A percentile compares a stretch with the other conserved stretches of the same genome.
These are phyloP conservation scores for Naganishia vaughanmartiniae DNA, from an alignment of 768 basidiomycete species.

Conservation along the genomic window DNA sequence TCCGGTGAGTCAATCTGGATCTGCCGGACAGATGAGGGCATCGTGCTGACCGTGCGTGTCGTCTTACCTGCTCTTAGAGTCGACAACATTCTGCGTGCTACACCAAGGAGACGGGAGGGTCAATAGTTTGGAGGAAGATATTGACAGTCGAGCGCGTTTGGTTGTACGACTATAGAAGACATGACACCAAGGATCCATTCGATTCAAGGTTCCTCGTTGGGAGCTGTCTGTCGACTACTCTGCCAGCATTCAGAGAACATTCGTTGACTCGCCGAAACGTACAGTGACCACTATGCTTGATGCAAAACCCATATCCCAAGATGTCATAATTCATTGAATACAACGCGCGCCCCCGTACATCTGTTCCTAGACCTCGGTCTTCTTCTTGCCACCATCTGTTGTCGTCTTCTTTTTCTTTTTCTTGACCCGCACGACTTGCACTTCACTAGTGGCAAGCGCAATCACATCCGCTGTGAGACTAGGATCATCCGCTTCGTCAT, in stretches of 20 bases:
- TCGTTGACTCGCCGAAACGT: too few relatives aligned
- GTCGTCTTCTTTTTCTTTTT: constrained; percentile 21
- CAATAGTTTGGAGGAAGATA: constrained; percentile 34
- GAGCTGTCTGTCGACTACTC: too few relatives aligned
- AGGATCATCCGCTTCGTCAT: constrained; percentile 6
- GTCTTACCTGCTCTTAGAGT: constrained; percentile 59
- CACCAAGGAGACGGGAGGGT: constrained; percentile 76
- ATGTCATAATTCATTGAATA: background rate
- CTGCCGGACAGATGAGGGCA: background rate
- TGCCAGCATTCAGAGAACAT: too few relatives aligned
- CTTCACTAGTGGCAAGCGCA: constrained; percentile 8
- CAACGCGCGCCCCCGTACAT: background rate
- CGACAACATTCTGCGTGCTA: constrained; percentile 82
- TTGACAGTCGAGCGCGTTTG: background rate
- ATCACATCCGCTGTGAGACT: background rate
- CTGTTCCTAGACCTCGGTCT: constrained; percentile 1
- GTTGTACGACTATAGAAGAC: constrained; percentile 9
- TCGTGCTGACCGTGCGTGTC: background rate
- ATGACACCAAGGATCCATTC: background rate
- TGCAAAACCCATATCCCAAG: background rate
- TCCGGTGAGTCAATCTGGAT: constrained; percentile 60
- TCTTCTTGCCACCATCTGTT: constrained; percentile 8
- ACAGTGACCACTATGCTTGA: background rate
- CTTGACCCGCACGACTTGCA: constrained; percentile 19
- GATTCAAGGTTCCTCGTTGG: too few relatives aligned